Conservation (phyloP, 1,139 yeast species). For the Candida buenavistaensis region DNA sequence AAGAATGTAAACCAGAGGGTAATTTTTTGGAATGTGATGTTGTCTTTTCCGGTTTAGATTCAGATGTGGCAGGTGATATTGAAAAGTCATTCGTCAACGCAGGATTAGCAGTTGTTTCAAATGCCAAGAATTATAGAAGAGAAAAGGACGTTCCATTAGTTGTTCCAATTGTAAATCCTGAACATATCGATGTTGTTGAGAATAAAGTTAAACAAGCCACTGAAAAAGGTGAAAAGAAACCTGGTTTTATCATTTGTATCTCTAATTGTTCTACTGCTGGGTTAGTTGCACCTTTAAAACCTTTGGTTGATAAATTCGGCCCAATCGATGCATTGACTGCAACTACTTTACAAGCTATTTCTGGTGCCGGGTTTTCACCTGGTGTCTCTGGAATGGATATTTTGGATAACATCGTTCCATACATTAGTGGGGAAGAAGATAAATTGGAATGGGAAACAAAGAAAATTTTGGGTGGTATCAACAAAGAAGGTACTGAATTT, state of each 20-base stretch:
- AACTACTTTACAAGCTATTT: slow-evolving; percentile 94
- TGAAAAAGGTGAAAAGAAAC: slow-evolving; percentile 52
- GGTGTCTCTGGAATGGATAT: slow-evolving; percentile 96
- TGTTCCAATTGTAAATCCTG: slow-evolving; percentile 96
- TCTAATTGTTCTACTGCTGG: slow-evolving; percentile 99
- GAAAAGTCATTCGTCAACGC: slow-evolving; percentile 81
- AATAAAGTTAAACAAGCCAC: slow-evolving; percentile 55
- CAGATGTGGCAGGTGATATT: slow-evolving; percentile 90
- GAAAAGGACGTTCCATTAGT: slow-evolving; percentile 84
- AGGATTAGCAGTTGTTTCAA: slow-evolving; percentile 84
- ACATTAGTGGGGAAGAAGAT: slow-evolving; percentile 95
- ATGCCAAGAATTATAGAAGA: slow-evolving; percentile 95
- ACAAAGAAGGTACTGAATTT: slow-evolving; percentile 56
- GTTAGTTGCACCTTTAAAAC: slow-evolving; percentile 92
- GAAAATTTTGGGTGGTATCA: slow-evolving; percentile 77
- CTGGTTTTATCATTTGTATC: slow-evolving; percentile 89
- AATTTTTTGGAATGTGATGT: slow-evolving; percentile 86
- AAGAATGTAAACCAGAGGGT: slow-evolving; percentile 72
- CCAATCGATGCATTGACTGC: slow-evolving; percentile 85
- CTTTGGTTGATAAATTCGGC: slow-evolving; percentile 84
- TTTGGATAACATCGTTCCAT: slow-evolving; percentile 92
- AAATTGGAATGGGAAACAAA: slow-evolving; percentile 98
- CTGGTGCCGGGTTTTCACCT: slow-evolving; percentile 98
- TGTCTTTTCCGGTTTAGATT: slow-evolving; percentile 92
- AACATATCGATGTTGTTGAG: slow-evolving; percentile 78